phyloP scores from a whole-genome alignment of 441 rosid genomes.

The Corymbia citriodora region DNA sequence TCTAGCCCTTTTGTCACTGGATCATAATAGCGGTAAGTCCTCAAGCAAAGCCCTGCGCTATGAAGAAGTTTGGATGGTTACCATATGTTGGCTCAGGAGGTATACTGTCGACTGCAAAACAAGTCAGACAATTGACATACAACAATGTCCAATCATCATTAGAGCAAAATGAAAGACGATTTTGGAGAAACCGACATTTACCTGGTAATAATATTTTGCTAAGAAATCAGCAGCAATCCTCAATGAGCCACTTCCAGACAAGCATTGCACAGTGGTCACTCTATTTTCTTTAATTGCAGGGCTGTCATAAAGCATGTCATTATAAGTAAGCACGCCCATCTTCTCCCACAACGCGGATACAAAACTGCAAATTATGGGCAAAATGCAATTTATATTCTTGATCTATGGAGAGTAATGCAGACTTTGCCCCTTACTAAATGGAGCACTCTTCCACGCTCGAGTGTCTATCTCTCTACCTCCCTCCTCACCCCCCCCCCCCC shows the following conservation, averaged over 20 bases:
- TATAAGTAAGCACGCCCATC: not conserved
- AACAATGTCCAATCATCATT: not conserved
- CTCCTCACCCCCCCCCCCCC: not conserved
- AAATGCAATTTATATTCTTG: not conserved
- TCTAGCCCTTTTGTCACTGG: constrained; percentile 21
- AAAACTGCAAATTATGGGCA: not conserved
- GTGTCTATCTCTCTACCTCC: not conserved
- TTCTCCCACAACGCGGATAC: not conserved
- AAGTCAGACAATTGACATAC: not conserved
- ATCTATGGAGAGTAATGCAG: not conserved
- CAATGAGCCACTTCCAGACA: constrained; percentile 22
- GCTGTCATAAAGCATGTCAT: constrained; percentile 1
- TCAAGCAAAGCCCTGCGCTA: constrained; percentile 28
- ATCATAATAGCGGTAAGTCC: constrained; percentile 32
- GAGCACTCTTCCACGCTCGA: not conserved
- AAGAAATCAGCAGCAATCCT: constrained; percentile 28
- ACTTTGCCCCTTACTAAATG: not conserved
- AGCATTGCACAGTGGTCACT: constrained; percentile 23
- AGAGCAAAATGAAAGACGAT: not conserved
- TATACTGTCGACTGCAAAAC: constrained; percentile 29
- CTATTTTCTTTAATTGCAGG: constrained; percentile 21
- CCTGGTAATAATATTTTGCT: constrained; percentile 19
- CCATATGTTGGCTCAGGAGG: constrained; percentile 29
- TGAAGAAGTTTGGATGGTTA: constrained; percentile 31
- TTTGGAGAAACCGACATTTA: not conserved